Evolutionary conservation across 2,329 filamentous ascomycete genomes (phyloP), one percentile per base, ranked within the genome.

Genomic region (Microdochium paspali): DNA sequence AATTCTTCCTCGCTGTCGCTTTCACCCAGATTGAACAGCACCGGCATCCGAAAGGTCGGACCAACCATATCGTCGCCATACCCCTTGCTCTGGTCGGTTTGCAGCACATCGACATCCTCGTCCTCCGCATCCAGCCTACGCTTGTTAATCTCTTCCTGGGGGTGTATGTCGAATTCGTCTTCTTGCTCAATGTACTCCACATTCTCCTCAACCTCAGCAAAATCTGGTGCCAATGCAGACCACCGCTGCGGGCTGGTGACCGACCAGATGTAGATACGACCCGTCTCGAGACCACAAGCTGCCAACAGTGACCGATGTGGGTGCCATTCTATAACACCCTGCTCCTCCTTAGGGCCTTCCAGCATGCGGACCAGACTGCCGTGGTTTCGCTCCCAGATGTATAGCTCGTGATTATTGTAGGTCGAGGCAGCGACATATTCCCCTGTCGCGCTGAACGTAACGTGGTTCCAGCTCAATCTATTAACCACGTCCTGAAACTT

Each of bases 401-500:
- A 97, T 53, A 98, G 87, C 66, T 98, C 91, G 58, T 96, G 90
- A 60, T 98, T 98, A 74, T 97, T 97, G 65, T 90, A 95, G 2
- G 93, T 97, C 24, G 90, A 95, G 1, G 94, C 93, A 23, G 90
- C 90, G 35, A 98, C 90, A 62, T 97, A 97, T 66, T 98, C 93
- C 46, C 90, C 90, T 0, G 87, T 93, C 1, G 88, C 85, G 59
- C 89, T 95, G 64, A 98, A 97, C 0, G 90, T 90, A 49, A 95
- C 90, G 60, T 96, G 90, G 60, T 97, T 98, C 93, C 93, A 98
- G 6, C 87, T 90, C 12, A 97, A 71, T 42, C 87, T 82, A 61
- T 98, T 97, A 45, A 98, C 93, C 3, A 97, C 85, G 61, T 98
- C 94, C 65, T 97, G 90, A 58, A 97, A 98, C 62, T 96, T 97